phyloP scores from a whole-genome alignment of 176 grass and related monocot species.

The Oryza glumipatula region DNA sequence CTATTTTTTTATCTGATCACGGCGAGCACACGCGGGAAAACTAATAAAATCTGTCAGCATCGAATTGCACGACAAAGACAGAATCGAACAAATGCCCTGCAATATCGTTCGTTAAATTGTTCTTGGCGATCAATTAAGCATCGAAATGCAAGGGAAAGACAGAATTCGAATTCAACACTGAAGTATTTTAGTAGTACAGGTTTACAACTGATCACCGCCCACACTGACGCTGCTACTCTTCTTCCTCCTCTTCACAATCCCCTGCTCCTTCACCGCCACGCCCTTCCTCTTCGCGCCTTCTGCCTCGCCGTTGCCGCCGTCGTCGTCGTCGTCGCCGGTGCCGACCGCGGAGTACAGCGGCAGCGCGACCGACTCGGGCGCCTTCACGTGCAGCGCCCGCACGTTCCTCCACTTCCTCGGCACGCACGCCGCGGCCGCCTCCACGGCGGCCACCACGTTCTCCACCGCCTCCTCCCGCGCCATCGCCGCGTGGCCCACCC shows the following conservation, averaged over 20 bases:
- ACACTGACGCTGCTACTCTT: background rate
- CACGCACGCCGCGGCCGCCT: slow-evolving; percentile 53
- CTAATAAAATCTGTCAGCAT: no score
- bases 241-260: slow-evolving; percentile 35
- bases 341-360: slow-evolving; percentile 48
- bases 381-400: slow-evolving; percentile 61
- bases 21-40: no score
- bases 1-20: no score
- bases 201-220: background rate
- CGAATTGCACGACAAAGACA: no score
- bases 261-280: slow-evolving; percentile 13
- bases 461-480: slow-evolving; percentile 34
- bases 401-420: slow-evolving; percentile 78
- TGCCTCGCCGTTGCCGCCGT: background rate
- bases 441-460: slow-evolving; percentile 59
- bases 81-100: no score
- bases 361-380: slow-evolving; percentile 59
- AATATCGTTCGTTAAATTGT: no score
- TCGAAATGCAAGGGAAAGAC: background rate
- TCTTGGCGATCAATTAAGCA: background rate
- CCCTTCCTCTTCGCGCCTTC: background rate
- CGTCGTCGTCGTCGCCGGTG: background rate
- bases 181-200: background rate
- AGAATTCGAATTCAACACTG: background rate
- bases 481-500: slow-evolving; percentile 50